Evolutionary conservation across 2,329 filamentous ascomycete species (phyloP), one percentile per base, ranked within the genome.

Genomic region (Ophidiomyces ophidiicola): DNA sequence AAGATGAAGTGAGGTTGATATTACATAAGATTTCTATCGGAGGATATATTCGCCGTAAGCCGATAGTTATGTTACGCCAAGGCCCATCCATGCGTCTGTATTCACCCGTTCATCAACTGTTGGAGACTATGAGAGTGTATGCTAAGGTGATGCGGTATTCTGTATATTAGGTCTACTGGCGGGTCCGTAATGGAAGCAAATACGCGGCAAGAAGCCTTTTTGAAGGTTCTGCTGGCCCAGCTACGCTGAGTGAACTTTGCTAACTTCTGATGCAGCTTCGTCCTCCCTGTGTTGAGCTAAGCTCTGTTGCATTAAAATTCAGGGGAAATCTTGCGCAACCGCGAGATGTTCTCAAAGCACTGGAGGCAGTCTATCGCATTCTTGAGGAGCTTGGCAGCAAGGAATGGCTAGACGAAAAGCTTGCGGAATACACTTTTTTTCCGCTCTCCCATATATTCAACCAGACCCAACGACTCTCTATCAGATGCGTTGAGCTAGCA

Each of bases 361-460:
- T 78, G 15, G 60, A 68, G 34, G 50, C 55, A 1, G 52, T 78
- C 4, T 54, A 60, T 33, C 38, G 46, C 14, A 52, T 54, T 2
- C 49, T 70, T 7, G 47, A 55, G 5, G 55, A 57, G 11, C 57
- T 76, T 11, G 50, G 54, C 15, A 52, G 51, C 5, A 57, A 62
- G 24, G 52, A 59, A 46, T 50, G 55, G 1, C 56, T 96, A 12
- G 84, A 94, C 56, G 71, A 78, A 37, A 88, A 86, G 56, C 66
- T 96, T 12, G 85, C 87, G 10, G 87, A 94, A 64, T 98, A 96
- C 67, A 73, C 82, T 53, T 96, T 96, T 66, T 94, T 94, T 46
- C 90, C 90, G 0, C 67, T 98, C 0, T 86, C 84, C 0, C 81
- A 90, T 50, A 76, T 96, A 26, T 79, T 98, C 51, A 79, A 84